Evolutionary conservation across 116 monocot genomes (phyloP).

Genomic region (Zostera marina): DNA sequence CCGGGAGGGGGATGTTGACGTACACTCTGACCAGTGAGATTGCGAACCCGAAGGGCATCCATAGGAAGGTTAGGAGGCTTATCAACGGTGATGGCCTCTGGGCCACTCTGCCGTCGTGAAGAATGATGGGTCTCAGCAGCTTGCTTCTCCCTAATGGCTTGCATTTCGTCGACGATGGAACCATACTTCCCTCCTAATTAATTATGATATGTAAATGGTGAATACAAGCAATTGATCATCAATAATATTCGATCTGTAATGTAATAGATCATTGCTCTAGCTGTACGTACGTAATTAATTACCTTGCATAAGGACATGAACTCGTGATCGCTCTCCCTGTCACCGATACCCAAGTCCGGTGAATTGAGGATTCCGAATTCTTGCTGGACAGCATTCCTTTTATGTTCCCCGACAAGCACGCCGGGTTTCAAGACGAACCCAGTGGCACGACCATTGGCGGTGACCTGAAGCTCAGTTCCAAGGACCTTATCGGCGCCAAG

Average conservation of each 20-base stretch:
- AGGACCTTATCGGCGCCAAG: constrained; percentile 17
- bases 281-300: too few relatives aligned
- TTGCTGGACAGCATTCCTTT: constrained; percentile 3
- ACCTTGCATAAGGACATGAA: too few relatives aligned
- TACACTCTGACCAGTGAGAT: constrained; percentile 38
- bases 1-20: constrained; percentile 36
- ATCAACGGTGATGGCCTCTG: constrained; percentile 46
- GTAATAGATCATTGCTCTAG: too few relatives aligned
- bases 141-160: background rate
- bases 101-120: constrained; percentile 74
- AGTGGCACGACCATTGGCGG: constrained; percentile 9
- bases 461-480: constrained; percentile 11
- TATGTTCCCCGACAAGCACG: constrained; percentile 11
- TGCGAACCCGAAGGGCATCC: constrained; percentile 47
- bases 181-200: too few relatives aligned
- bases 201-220: too few relatives aligned
- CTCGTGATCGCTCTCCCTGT: too few relatives aligned
- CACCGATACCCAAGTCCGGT: too few relatives aligned
- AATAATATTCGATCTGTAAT: too few relatives aligned
- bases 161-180: too few relatives aligned
- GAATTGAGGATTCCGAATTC: too few relatives aligned
- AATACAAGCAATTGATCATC: too few relatives aligned
- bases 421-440: constrained; percentile 12
- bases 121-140: constrained; percentile 28
- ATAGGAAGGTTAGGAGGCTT: constrained; percentile 51